phyloP scores from a whole-genome alignment of 2,329 filamentous ascomycete genomes.

The Tolypocladium ophioglossoides region DNA sequence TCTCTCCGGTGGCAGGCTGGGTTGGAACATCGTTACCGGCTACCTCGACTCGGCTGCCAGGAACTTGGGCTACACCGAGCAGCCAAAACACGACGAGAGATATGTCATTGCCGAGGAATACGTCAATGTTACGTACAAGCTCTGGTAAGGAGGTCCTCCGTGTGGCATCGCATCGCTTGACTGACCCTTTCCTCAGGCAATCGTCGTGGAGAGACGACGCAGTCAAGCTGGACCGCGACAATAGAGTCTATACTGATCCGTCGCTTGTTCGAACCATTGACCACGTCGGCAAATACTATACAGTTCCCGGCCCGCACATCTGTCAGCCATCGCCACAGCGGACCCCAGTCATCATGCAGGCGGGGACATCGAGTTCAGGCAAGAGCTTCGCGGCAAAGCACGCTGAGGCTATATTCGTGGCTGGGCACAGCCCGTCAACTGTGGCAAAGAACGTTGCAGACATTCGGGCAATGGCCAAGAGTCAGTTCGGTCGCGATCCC shows the following conservation, averaged over 20 bases:
- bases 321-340: conserved; percentile 52
- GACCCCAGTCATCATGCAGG: conserved; percentile 54
- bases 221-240: conserved; percentile 42
- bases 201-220: conserved; percentile 51
- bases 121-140: conserved; percentile 46
- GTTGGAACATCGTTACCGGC: conserved; percentile 49
- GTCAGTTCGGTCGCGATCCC: conserved; percentile 39
- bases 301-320: conserved; percentile 48
- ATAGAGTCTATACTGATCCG: conserved; percentile 32
- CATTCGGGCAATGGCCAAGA: conserved; percentile 39
- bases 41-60: conserved; percentile 57
- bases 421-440: conserved; percentile 42
- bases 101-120: conserved; percentile 53
- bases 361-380: conserved; percentile 49
- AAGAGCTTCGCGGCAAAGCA: conserved; percentile 52
- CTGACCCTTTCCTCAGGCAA: conserved; percentile 12
- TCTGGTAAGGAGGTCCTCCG: conserved; percentile 34
- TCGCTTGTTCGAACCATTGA: conserved; percentile 49
- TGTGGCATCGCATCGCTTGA: not conserved
- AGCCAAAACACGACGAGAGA: conserved; percentile 37
- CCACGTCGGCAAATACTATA: conserved; percentile 49
- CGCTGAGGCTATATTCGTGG: conserved; percentile 55
- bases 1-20: conserved; percentile 47
- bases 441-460: conserved; percentile 46
- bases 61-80: conserved; percentile 47